Conservation (phyloP, 2,329 filamentous ascomycete species). For the Cordyceps farinosa region DNA sequence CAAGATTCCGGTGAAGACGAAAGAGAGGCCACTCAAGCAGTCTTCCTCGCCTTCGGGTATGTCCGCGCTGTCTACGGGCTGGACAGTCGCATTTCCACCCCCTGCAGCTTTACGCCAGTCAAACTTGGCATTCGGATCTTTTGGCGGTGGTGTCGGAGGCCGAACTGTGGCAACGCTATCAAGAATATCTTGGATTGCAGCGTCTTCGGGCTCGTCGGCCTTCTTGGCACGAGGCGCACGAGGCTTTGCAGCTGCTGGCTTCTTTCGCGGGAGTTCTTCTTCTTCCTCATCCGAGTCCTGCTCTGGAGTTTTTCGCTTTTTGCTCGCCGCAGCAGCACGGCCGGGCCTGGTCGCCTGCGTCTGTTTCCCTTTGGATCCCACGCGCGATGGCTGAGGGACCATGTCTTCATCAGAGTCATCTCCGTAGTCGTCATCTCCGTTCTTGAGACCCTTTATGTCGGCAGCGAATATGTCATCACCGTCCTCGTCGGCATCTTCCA, state of each 20-base stretch:
- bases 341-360: slow-evolving; percentile 25
- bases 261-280: slow-evolving; percentile 59
- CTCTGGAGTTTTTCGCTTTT: slow-evolving; percentile 58
- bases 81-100: slow-evolving; percentile 56
- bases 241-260: slow-evolving; percentile 54
- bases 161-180: slow-evolving; percentile 81
- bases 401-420: slow-evolving; percentile 72
- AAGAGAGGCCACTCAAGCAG: slow-evolving; percentile 82
- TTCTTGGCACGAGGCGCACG: slow-evolving; percentile 62
- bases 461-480: slow-evolving; percentile 81
- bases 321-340: slow-evolving; percentile 34
- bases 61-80: slow-evolving; percentile 63
- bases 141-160: slow-evolving; percentile 77
- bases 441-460: slow-evolving; percentile 62
- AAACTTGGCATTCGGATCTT: slow-evolving; percentile 69
- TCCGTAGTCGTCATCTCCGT: slow-evolving; percentile 71
- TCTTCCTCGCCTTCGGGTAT: slow-evolving; percentile 82
- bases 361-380: slow-evolving; percentile 42
- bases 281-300: slow-evolving; percentile 54
- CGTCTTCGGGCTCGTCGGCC: slow-evolving; percentile 61
- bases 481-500: slow-evolving; percentile 67
- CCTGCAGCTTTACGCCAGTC: slow-evolving; percentile 66
- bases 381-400: slow-evolving; percentile 56
- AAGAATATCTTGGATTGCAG: slow-evolving; percentile 74
- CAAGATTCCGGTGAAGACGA: slow-evolving; percentile 92